phyloP scores from a whole-genome alignment of 352 stramenopile species.

The Pythium vanterpoolii region DNA sequence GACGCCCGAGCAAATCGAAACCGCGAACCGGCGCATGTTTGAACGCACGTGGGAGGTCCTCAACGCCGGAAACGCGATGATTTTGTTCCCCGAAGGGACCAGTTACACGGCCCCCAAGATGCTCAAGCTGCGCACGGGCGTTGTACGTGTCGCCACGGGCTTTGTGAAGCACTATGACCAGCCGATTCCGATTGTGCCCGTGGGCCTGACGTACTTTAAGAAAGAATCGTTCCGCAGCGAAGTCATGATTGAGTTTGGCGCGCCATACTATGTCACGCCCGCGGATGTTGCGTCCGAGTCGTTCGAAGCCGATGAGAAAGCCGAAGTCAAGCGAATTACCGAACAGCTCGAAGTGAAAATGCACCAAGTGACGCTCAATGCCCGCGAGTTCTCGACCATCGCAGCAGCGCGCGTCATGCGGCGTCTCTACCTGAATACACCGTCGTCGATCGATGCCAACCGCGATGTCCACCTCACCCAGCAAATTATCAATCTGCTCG shows the following conservation, averaged over 20 bases:
- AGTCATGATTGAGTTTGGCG: slow-evolving; percentile 69
- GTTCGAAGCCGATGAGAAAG: slow-evolving; percentile 32
- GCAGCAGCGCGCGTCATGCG: slow-evolving; percentile 57
- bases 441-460: slow-evolving; percentile 57
- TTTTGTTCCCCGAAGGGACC: slow-evolving; percentile 78
- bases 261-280: slow-evolving; percentile 45
- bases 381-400: slow-evolving; percentile 63
- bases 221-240: slow-evolving; percentile 75
- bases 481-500: slow-evolving; percentile 74
- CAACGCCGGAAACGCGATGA: slow-evolving; percentile 57
- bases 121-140: slow-evolving; percentile 66
- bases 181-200: slow-evolving; percentile 61
- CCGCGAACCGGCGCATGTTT: slow-evolving; percentile 67
- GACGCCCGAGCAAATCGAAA: slow-evolving; percentile 53
- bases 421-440: slow-evolving; percentile 62
- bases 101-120: slow-evolving; percentile 81
- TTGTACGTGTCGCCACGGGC: slow-evolving; percentile 66
- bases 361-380: slow-evolving; percentile 57
- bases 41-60: slow-evolving; percentile 69
- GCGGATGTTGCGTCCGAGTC: slow-evolving; percentile 31
- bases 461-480: slow-evolving; percentile 75
- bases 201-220: slow-evolving; percentile 83
- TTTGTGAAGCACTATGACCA: slow-evolving; percentile 71
- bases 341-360: slow-evolving; percentile 35
- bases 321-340: slow-evolving; percentile 44